phyloP scores from a whole-genome alignment of 2,329 filamentous ascomycete genomes.

The Aspergillus puulaauensis region DNA sequence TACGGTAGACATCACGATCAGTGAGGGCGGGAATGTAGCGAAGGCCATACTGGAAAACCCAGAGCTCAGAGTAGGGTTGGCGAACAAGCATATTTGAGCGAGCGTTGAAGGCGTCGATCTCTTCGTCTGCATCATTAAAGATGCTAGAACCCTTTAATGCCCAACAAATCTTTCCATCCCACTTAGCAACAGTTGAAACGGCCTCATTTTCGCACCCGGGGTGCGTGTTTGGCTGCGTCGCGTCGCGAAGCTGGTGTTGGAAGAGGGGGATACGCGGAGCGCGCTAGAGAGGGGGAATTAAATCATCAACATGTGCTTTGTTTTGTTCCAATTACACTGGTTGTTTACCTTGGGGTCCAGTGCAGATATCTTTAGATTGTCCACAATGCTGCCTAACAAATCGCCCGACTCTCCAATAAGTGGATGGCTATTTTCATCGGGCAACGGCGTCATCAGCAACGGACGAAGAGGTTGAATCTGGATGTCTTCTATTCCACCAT shows the following conservation, averaged over 20 bases:
- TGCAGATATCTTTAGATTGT: conserved; percentile 13
- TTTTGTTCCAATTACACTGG: background rate
- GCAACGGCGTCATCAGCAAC: background rate
- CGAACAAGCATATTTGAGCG: conserved; percentile 11
- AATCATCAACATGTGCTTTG: background rate
- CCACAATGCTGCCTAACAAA: conserved; percentile 14
- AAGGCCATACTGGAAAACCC: conserved; percentile 32
- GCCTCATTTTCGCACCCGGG: background rate
- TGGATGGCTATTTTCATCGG: background rate
- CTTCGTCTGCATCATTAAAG: conserved; percentile 22
- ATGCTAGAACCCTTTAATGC: conserved; percentile 20
- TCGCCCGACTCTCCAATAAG: background rate
- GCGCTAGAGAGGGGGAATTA: background rate
- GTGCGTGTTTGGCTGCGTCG: background rate
- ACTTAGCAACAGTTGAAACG: conserved; percentile 6
- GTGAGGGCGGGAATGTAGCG: conserved; percentile 25
- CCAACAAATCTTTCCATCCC: conserved; percentile 25
- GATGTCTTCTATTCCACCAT: conserved; percentile 20
- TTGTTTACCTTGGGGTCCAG: conserved; percentile 17
- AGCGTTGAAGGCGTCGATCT: conserved; percentile 16
- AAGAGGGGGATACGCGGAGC: background rate
- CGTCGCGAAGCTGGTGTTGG: background rate
- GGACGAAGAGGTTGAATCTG: conserved; percentile 15
- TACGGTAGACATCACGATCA: conserved; percentile 29
- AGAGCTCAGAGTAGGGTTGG: conserved; percentile 15